Conservation (phyloP, 192 early-diverging fungal species). For the Backusella macrospora region DNA sequence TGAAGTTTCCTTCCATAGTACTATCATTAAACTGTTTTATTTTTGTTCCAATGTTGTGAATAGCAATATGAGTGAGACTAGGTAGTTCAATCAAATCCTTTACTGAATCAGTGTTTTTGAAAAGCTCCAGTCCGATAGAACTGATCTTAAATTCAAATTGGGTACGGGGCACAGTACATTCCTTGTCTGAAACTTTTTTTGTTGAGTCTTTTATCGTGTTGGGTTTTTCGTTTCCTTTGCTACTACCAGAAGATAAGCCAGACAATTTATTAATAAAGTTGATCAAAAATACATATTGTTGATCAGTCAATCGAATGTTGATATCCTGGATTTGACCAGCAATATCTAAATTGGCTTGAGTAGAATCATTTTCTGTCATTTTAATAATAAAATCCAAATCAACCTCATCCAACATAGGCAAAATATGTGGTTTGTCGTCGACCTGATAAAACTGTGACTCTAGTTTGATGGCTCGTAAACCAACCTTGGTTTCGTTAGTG, state of each 20-base stretch:
- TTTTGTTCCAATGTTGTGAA: slow-evolving; percentile 54
- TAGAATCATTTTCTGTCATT: slow-evolving; percentile 32
- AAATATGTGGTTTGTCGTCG: slow-evolving; percentile 41
- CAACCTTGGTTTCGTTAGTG: slow-evolving; percentile 62
- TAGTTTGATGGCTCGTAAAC: slow-evolving; percentile 59
- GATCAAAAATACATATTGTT: slow-evolving; percentile 83
- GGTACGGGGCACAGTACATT: slow-evolving; percentile 7
- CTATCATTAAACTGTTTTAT: slow-evolving; percentile 59
- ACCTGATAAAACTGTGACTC: slow-evolving; percentile 50
- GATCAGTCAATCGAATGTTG: slow-evolving; percentile 73
- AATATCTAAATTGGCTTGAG: slow-evolving; percentile 43
- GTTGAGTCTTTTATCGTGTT: not conserved
- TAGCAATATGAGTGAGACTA: slow-evolving; percentile 53
- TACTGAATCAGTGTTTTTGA: slow-evolving; percentile 59
- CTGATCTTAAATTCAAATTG: slow-evolving; percentile 63
- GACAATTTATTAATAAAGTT: slow-evolving; percentile 59
- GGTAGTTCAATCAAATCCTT: slow-evolving; percentile 50
- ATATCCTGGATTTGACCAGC: slow-evolving; percentile 72
- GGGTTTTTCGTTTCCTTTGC: not conserved
- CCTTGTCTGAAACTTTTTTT: not conserved
- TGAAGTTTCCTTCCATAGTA: slow-evolving; percentile 69
- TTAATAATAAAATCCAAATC: slow-evolving; percentile 72
- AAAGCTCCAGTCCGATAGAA: slow-evolving; percentile 80
- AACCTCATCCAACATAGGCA: slow-evolving; percentile 84
- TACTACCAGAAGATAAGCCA: slow-evolving; percentile 33